A percentile compares a stretch with the other conserved stretches of the same genome.
Conservation (phyloP, 768 basidiomycete species). For the Tylopilus subfusipes region DNA sequence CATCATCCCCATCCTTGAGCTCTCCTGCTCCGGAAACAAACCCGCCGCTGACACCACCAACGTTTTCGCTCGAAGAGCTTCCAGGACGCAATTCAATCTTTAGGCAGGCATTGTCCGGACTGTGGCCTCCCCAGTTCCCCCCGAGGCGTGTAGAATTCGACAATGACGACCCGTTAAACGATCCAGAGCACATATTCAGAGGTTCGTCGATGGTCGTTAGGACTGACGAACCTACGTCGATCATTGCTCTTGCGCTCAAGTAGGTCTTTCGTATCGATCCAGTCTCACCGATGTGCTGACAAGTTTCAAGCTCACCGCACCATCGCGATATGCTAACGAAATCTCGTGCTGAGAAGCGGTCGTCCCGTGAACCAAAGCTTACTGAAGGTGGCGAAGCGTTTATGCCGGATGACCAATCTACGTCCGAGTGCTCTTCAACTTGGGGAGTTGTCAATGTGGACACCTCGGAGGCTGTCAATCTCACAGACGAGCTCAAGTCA, state of each 20-base stretch:
- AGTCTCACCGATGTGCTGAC: constrained; percentile 5
- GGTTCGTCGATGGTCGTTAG: constrained; percentile 94
- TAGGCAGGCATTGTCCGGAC: constrained; percentile 57
- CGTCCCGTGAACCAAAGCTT: constrained; percentile 49
- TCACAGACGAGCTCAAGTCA: constrained; percentile 70
- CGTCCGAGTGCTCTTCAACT: constrained; percentile 79
- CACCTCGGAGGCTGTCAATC: constrained; percentile 57
- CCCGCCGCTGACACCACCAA: constrained; percentile 43
- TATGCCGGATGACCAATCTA: constrained; percentile 88
- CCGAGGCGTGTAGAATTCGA: constrained; percentile 54
- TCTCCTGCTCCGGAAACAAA: constrained; percentile 37
- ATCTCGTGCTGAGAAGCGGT: constrained; percentile 74
- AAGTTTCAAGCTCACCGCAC: constrained; percentile 59
- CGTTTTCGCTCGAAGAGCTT: constrained; percentile 50
- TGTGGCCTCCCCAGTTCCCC: constrained; percentile 67
- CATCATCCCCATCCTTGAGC: constrained; percentile 55
- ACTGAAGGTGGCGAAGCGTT: constrained; percentile 78
- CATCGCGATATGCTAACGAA: constrained; percentile 78
- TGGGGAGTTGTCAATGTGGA: constrained; percentile 93
- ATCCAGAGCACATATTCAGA: constrained; percentile 90
- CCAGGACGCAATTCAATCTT: constrained; percentile 64
- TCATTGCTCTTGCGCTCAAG: constrained; percentile 93
- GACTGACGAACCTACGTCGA: constrained; percentile 96
- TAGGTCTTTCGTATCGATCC: constrained; percentile 34
- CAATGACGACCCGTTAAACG: constrained; percentile 63